Percentiles rank a stretch among this genome's conserved stretches.
phyloP scores from a whole-genome alignment of 2,329 filamentous ascomycete genomes.

The Pestalotiopsis sp. region DNA sequence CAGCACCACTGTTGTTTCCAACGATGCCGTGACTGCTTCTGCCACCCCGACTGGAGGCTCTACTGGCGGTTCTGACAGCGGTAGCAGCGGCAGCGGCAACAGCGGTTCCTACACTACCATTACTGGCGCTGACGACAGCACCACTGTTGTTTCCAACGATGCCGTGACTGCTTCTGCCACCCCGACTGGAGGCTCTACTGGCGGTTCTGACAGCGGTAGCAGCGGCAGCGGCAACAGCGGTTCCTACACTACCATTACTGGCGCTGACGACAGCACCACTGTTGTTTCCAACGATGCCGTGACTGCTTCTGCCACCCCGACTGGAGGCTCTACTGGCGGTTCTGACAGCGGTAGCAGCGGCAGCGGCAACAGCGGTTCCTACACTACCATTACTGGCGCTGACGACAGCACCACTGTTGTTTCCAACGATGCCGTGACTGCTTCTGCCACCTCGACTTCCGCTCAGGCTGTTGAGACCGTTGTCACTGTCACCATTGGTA shows the following conservation, averaged over 20 bases:
- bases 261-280: background rate
- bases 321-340: background rate
- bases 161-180: slow-evolving; percentile 2
- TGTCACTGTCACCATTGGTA: slow-evolving; percentile 17
- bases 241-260: background rate
- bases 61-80: background rate
- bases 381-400: background rate
- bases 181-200: background rate
- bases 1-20: slow-evolving; percentile 4
- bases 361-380: background rate
- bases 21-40: slow-evolving; percentile 7
- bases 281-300: slow-evolving; percentile 10
- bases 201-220: background rate
- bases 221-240: background rate
- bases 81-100: background rate
- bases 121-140: background rate
- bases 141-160: slow-evolving; percentile 10
- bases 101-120: background rate
- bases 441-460: slow-evolving; percentile 2
- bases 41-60: slow-evolving; percentile 2
- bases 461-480: slow-evolving; percentile 13
- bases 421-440: slow-evolving; percentile 11
- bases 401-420: slow-evolving; percentile 2
- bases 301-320: slow-evolving; percentile 5
- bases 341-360: background rate